These are phyloP conservation scores for Kwoniella pini DNA, from an alignment of 768 basidiomycete genomes.

Conservation along the genomic window DNA sequence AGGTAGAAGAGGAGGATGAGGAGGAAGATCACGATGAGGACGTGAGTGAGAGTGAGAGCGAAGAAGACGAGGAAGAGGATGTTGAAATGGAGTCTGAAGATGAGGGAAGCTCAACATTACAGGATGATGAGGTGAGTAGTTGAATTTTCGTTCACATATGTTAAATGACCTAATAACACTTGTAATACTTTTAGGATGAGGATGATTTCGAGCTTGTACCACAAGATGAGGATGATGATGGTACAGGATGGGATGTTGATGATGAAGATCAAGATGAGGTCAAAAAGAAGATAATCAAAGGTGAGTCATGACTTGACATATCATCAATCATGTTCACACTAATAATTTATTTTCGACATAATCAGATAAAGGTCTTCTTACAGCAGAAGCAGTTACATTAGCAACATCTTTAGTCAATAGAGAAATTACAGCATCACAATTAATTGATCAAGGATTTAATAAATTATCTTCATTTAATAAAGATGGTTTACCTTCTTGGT, in stretches of 20 bases:
- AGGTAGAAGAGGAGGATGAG: conserved; percentile 42
- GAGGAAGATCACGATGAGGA: conserved; percentile 46
- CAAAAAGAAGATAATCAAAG: conserved; percentile 66
- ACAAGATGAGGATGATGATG: conserved; percentile 62
- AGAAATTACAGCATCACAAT: conserved; percentile 78
- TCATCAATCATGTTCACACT: not conserved
- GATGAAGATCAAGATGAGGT: conserved; percentile 71
- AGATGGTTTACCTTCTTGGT: conserved; percentile 91
- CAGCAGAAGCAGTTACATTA: conserved; percentile 85
- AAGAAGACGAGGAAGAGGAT: conserved; percentile 43
- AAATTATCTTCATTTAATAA: conserved; percentile 88
- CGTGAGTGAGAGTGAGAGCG: no score
- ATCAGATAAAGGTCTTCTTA: conserved; percentile 76
- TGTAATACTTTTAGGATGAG: conserved; percentile 12
- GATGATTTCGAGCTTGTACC: conserved; percentile 75
- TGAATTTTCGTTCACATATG: not conserved
- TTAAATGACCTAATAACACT: no score
- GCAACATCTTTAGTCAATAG: conserved; percentile 91
- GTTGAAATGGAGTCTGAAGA: conserved; percentile 45
- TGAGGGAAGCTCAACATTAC: conserved; percentile 26
- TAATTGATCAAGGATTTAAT: conserved; percentile 94
- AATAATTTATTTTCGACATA: not conserved
- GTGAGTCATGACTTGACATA: conserved; percentile 57
- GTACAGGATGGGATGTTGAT: conserved; percentile 76
- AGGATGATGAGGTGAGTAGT: conserved; percentile 27